A percentile compares a stretch with the other conserved stretches of the same genome.
Evolutionary conservation across 2,329 filamentous ascomycete genomes (phyloP).

Genomic region (Penicillium vulpinum): DNA sequence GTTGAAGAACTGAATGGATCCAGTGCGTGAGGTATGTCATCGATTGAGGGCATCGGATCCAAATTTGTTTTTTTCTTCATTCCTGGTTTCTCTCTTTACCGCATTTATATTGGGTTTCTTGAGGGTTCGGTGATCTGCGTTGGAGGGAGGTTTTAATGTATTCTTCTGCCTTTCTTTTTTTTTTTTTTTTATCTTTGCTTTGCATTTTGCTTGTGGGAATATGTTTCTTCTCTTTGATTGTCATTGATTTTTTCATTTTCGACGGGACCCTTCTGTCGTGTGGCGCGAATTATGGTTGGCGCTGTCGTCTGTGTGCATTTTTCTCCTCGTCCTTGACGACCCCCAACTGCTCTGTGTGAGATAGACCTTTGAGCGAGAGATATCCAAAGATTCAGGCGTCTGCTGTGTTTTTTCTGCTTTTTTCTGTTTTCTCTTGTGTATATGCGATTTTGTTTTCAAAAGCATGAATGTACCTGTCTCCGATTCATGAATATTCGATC

Average conservation of each 20-base stretch:
- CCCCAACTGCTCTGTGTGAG: slow-evolving; percentile 35
- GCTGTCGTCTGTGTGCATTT: slow-evolving; percentile 35
- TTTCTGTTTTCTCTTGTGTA: slow-evolving; percentile 14
- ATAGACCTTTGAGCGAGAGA: slow-evolving; percentile 45
- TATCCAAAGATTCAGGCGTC: slow-evolving; percentile 42
- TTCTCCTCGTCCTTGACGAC: slow-evolving; percentile 32
- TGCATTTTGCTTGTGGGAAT: slow-evolving; percentile 15
- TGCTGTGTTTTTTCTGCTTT: slow-evolving; percentile 17
- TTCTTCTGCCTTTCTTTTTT: slow-evolving; percentile 27
- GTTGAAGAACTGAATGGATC: slow-evolving; percentile 21
- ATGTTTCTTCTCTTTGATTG: slow-evolving; percentile 15
- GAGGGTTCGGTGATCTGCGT: slow-evolving; percentile 26
- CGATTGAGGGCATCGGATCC: slow-evolving; percentile 12
- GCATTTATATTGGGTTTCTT: slow-evolving; percentile 23
- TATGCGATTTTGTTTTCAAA: slow-evolving; percentile 17
- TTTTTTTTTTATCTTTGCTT: slow-evolving; percentile 11
- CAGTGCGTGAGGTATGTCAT: slow-evolving; percentile 10
- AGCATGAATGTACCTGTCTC: slow-evolving; percentile 19
- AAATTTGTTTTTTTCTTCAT: slow-evolving; percentile 19
- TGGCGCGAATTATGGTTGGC: slow-evolving; percentile 39
- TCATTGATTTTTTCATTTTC: slow-evolving; percentile 8
- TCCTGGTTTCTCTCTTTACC: slow-evolving; percentile 18
- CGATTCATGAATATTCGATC: slow-evolving; percentile 6
- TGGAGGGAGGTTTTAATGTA: slow-evolving; percentile 24
- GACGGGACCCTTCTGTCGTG: slow-evolving; percentile 31